phyloP scores from a whole-genome alignment of 2,329 filamentous ascomycete species.

The Whalleya microplaca region DNA sequence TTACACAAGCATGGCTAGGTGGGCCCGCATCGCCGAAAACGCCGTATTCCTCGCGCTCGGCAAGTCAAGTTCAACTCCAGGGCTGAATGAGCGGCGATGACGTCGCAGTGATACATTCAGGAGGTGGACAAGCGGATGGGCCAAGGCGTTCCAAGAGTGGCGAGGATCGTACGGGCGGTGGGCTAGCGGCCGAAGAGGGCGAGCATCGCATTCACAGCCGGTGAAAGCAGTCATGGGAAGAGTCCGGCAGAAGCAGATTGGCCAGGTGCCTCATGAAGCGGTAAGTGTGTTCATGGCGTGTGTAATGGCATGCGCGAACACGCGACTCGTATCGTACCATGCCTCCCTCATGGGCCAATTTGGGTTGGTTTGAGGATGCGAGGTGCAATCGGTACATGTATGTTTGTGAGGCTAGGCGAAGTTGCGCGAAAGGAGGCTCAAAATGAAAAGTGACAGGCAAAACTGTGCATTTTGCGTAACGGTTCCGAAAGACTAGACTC shows the following conservation, averaged over 20 bases:
- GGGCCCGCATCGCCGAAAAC: not conserved
- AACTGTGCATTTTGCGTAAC: not conserved
- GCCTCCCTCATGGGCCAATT: not conserved
- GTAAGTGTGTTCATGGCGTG: not conserved
- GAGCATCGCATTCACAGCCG: not conserved
- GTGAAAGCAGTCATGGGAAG: no score
- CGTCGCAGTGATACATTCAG: not conserved
- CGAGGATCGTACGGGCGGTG: not conserved
- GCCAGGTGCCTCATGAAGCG: not conserved
- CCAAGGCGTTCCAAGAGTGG: not conserved
- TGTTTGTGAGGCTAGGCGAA: conserved; percentile 8
- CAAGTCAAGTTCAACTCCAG: no score
- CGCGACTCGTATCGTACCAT: not conserved
- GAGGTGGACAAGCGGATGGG: no score
- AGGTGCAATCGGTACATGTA: no score
- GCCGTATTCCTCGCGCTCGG: not conserved
- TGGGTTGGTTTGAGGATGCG: conserved; percentile 1
- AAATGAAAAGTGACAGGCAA: conserved; percentile 4
- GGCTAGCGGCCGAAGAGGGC: not conserved
- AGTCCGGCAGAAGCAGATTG: not conserved
- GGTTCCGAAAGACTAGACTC: not conserved
- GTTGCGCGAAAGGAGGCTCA: conserved; percentile 21
- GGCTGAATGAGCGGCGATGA: not conserved
- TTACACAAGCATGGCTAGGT: not conserved
- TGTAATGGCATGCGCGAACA: not conserved